phyloP scores from a whole-genome alignment of 2,329 filamentous ascomycete species.

The Colletotrichum siamense region DNA sequence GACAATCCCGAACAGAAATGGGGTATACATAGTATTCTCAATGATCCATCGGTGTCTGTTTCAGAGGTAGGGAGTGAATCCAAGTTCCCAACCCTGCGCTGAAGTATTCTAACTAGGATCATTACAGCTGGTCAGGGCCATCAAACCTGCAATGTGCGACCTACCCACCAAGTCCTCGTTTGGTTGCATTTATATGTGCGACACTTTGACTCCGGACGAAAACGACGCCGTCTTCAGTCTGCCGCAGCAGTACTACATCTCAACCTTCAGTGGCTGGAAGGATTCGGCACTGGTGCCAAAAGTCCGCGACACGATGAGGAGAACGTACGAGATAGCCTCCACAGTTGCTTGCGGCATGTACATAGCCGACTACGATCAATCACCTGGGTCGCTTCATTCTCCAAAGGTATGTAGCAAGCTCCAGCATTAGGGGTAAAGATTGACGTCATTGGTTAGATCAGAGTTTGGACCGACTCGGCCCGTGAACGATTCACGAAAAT shows the following conservation, averaged over 20 bases:
- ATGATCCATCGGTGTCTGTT: not conserved
- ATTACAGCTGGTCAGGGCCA: not conserved
- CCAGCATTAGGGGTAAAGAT: accelerated
- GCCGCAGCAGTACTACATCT: not conserved
- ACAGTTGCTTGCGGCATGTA: not conserved
- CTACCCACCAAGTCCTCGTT: not conserved
- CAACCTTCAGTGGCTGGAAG: not conserved
- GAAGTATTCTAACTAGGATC: not conserved
- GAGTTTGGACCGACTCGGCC: not conserved
- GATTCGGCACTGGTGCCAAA: not conserved
- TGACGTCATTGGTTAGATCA: not conserved
- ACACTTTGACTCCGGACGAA: not conserved
- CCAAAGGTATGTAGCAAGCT: not conserved
- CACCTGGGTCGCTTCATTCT: not conserved
- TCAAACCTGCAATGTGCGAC: not conserved
- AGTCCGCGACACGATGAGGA: not conserved
- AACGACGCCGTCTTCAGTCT: not conserved
- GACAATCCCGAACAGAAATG: not conserved
- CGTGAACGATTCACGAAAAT: not conserved
- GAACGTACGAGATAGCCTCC: not conserved
- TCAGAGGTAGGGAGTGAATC: not conserved
- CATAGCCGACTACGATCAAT: not conserved
- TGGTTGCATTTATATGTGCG: not conserved
- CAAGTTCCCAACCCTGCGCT: not conserved
- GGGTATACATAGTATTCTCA: not conserved